Percentiles rank a stretch among this genome's conserved stretches.
These are phyloP conservation scores for Colletotrichum godetiae DNA, from an alignment of 2,329 filamentous ascomycete species.

Conservation along the genomic window DNA sequence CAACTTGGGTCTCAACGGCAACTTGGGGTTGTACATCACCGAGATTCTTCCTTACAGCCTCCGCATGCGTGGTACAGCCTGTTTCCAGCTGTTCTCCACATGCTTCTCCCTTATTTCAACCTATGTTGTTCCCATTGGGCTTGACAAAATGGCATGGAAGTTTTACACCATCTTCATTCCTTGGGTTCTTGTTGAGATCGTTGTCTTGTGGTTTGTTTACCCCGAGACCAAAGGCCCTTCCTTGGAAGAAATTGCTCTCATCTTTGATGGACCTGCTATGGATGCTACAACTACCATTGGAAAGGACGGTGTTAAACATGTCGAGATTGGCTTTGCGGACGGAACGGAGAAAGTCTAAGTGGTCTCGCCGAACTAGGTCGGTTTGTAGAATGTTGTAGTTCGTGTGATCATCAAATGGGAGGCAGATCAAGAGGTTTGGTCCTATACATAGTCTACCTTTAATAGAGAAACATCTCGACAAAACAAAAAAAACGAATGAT, in stretches of 20 bases:
- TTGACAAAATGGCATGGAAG: slow-evolving; percentile 50
- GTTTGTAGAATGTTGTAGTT: too few relatives aligned
- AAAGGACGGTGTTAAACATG: background rate
- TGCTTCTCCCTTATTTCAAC: slow-evolving; percentile 46
- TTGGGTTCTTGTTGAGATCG: slow-evolving; percentile 42
- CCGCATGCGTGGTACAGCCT: slow-evolving; percentile 30
- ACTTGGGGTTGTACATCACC: slow-evolving; percentile 37
- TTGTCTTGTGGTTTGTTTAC: slow-evolving; percentile 51
- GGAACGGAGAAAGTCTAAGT: background rate
- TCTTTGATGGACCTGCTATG: slow-evolving; percentile 40
- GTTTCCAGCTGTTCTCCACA: slow-evolving; percentile 16
- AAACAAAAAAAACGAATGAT: too few relatives aligned
- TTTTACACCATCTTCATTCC: slow-evolving; percentile 54
- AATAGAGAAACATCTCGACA: too few relatives aligned
- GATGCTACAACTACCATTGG: background rate
- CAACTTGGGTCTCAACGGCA: slow-evolving; percentile 38
- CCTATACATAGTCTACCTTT: too few relatives aligned
- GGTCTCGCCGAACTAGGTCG: too few relatives aligned
- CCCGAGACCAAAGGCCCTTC: slow-evolving; percentile 46
- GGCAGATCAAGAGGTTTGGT: too few relatives aligned
- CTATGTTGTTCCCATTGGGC: slow-evolving; percentile 54
- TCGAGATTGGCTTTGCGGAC: background rate
- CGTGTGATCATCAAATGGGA: too few relatives aligned
- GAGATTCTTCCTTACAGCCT: slow-evolving; percentile 43
- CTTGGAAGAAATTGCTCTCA: slow-evolving; percentile 44